Evolutionary conservation across 2,329 filamentous ascomycete species (phyloP).

Genomic region (Neopestalotiopsis sp.): DNA sequence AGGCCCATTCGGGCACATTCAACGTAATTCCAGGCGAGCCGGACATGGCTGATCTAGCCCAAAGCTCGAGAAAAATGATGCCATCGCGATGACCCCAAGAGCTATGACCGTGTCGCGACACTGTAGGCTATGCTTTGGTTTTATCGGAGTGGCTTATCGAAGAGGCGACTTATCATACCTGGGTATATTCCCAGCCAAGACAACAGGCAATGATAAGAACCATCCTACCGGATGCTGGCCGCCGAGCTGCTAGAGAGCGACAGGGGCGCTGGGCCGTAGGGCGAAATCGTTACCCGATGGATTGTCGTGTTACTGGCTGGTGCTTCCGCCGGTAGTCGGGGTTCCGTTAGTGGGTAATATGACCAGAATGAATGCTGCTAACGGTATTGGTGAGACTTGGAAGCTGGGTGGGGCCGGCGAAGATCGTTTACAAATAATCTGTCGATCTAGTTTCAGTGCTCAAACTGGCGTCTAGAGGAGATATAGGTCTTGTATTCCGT

Average conservation of each 20-base stretch:
- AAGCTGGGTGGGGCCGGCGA: not conserved
- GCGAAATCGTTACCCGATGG: not conserved
- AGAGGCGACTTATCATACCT: not conserved
- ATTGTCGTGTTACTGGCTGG: not conserved
- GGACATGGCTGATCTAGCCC: not conserved
- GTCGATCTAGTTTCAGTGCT: not conserved
- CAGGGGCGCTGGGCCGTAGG: not conserved
- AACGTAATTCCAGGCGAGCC: not conserved
- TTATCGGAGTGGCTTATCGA: not conserved
- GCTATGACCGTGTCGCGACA: not conserved
- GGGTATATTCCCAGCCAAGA: not conserved
- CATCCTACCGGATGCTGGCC: not conserved
- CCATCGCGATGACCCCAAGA: not conserved
- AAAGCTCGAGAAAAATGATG: not conserved
- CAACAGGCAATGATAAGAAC: not conserved
- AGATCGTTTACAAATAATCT: not conserved
- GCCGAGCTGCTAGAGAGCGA: not conserved
- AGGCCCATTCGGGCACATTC: conserved; percentile 10
- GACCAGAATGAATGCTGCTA: not conserved
- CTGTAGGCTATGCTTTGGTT: not conserved
- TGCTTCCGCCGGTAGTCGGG: conserved; percentile 2
- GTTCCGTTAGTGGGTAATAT: conserved; percentile 3
- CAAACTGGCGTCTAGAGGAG: no score
- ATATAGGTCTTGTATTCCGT: no score
- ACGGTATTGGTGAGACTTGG: not conserved